Base-by-base conservation (phyloP, 2,329 filamentous ascomycete genomes). In the Talaromyces sp. region DNA sequence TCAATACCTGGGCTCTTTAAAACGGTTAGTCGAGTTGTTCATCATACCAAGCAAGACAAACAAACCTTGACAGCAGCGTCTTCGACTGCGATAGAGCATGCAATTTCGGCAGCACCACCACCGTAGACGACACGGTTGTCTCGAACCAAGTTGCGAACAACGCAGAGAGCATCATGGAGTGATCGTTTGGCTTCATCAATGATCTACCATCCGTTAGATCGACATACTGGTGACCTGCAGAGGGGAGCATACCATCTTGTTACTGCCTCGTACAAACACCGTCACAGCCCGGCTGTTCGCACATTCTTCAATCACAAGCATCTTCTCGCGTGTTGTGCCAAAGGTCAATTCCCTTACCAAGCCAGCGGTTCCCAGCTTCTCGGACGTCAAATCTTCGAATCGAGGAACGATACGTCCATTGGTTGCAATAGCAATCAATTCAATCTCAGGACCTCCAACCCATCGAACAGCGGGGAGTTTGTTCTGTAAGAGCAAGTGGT, bases 181-280 rank as follows among this genome's bases (percentile, higher is more conserved):
- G 95, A 98, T 73, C 96, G 88, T 84, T 97, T 97, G 63, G 96
- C 96, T 81, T 99, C 96, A 75, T 99, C 96, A 77, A 99, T 98
- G 78, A 99, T 97, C 91, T 96, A 70, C 35, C 39, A 41, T 14
- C 39, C 11, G 33, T 58, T n/a, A 58, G 54, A 35, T 19, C 5
- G 31, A 2, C 16, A 19, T 54, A 19, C 27, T 13, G 33, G 19
- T 19, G 8, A 8, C 7, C 8, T 13, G 16, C 10, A 41, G 54
- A 16, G n/a, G 8, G 45, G 31, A 54, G 35, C 50, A 76, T 80
- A 94, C 92, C 95, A 99, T 99, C 85, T 98, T 99, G 87, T 99
- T 99, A 84, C 93, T 96, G 74, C 95, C 95, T 74, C 95, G 87
- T 67, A 99, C 91, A 78, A 99, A 99, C 63, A 96, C 88, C 2